Percentiles rank a stretch among this genome's conserved stretches.
These are phyloP conservation scores for Salpingoeca rosetta DNA, from an alignment of 78 protist genomes.

Conservation along the genomic window DNA sequence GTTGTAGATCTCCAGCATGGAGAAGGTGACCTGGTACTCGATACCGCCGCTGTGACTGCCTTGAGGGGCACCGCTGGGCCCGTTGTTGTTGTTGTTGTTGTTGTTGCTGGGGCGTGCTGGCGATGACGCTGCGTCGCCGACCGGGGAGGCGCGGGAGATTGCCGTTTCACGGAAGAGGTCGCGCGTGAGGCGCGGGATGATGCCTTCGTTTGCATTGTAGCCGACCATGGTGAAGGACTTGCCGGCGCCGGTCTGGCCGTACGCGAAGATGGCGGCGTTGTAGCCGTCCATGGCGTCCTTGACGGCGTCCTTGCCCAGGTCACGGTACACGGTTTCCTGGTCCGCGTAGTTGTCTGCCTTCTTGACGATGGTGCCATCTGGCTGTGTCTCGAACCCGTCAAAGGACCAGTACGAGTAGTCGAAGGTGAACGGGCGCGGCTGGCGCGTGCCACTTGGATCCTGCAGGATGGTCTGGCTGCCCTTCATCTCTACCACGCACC, in stretches of 20 bases:
- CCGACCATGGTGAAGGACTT: slow-evolving; percentile 35
- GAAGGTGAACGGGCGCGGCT: slow-evolving; percentile 36
- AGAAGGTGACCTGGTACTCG: not conserved
- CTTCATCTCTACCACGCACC: slow-evolving; percentile 13
- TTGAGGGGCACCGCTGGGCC: too few species aligned
- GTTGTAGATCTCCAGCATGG: slow-evolving; percentile 67
- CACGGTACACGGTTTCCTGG: slow-evolving; percentile 38
- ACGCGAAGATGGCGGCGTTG: slow-evolving; percentile 62
- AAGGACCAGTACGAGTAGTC: slow-evolving; percentile 61
- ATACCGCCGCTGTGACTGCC: too few species aligned
- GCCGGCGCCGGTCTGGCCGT: slow-evolving; percentile 63
- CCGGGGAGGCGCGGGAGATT: too few species aligned
- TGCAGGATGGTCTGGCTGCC: not conserved
- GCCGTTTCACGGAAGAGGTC: slow-evolving; percentile 23
- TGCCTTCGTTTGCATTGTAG: not conserved
- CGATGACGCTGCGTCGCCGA: too few species aligned
- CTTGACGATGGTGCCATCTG: not conserved
- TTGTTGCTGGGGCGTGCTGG: too few species aligned
- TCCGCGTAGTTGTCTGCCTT: slow-evolving; percentile 13
- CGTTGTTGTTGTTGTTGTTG: too few species aligned
- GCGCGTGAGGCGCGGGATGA: slow-evolving; percentile 23
- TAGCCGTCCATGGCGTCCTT: slow-evolving; percentile 43
- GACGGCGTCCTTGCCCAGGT: slow-evolving; percentile 34
- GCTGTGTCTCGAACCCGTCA: slow-evolving; percentile 4
- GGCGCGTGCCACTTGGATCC: too few species aligned